phyloP scores from a whole-genome alignment of 2,329 filamentous ascomycete species.

The Myotisia sp. region DNA sequence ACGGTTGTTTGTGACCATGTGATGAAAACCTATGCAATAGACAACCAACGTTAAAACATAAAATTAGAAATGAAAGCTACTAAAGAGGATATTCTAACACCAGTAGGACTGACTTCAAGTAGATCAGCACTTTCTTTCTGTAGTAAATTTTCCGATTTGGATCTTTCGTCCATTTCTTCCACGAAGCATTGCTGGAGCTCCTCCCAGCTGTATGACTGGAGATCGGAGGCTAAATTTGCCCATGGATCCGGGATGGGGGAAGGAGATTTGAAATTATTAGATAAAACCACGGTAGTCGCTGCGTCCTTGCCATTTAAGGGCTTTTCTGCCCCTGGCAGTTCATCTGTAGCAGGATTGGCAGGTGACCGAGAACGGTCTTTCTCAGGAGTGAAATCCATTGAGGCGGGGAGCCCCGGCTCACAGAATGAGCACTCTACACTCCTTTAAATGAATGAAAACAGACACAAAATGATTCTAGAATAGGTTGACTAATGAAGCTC shows the following conservation, averaged over 20 bases:
- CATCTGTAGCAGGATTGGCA: too few species aligned
- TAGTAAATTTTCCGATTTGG: constrained; percentile 49
- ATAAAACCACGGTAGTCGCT: background rate
- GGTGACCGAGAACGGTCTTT: too few species aligned
- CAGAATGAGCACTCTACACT: too few species aligned
- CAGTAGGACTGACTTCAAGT: constrained; percentile 39
- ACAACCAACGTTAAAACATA: constrained; percentile 4
- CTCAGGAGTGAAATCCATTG: too few species aligned
- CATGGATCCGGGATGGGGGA: background rate
- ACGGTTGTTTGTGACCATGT: constrained; percentile 63
- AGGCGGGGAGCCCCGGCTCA: too few species aligned
- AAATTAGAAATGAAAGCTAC: background rate
- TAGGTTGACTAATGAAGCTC: too few species aligned
- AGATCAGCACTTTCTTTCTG: constrained; percentile 53
- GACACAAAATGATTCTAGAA: too few species aligned
- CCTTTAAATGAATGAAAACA: too few species aligned
- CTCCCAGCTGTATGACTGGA: constrained; percentile 58
- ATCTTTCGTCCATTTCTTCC: constrained; percentile 47
- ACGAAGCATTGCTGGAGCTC: constrained; percentile 59
- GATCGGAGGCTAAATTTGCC: constrained; percentile 10
- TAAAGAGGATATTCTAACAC: background rate
- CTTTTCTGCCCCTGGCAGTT: too few species aligned
- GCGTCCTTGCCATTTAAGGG: too few species aligned
- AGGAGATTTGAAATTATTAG: background rate
- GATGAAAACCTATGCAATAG: constrained; percentile 51